phyloP scores from a whole-genome alignment of 2,329 filamentous ascomycete genomes.

The Phyllosticta citribraziliensis region DNA sequence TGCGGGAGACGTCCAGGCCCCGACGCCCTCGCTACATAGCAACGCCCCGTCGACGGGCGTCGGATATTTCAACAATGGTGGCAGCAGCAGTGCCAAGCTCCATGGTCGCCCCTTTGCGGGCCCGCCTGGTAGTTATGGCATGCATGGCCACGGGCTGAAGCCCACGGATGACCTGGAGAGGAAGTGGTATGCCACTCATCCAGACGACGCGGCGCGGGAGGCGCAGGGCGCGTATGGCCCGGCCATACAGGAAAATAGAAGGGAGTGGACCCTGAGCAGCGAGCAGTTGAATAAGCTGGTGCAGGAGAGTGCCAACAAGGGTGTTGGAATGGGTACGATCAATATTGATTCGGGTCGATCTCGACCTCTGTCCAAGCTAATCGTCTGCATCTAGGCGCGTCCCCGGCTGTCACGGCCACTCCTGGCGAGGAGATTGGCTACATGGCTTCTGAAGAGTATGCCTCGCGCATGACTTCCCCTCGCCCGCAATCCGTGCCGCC shows the following conservation, averaged over 20 bases:
- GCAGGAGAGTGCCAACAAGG: slow-evolving; percentile 50
- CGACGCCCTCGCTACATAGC: slow-evolving; percentile 60
- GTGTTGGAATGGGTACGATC: slow-evolving; percentile 42
- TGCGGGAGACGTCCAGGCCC: slow-evolving; percentile 91
- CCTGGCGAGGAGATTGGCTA: slow-evolving; percentile 89
- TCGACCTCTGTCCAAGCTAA: slow-evolving; percentile 16
- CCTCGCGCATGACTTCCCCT: slow-evolving; percentile 65
- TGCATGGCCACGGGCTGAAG: slow-evolving; percentile 75
- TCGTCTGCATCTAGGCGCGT: slow-evolving; percentile 51
- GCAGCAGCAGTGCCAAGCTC: slow-evolving; percentile 47
- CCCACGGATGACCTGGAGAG: slow-evolving; percentile 76
- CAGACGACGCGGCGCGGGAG: slow-evolving; percentile 65
- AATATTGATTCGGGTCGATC: slow-evolving; percentile 12
- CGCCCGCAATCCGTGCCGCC: slow-evolving; percentile 40
- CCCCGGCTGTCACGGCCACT: slow-evolving; percentile 55
- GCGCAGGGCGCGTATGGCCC: slow-evolving; percentile 57
- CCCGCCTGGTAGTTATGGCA: slow-evolving; percentile 83
- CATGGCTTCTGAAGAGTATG: slow-evolving; percentile 75
- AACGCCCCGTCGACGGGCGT: slow-evolving; percentile 33
- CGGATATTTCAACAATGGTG: slow-evolving; percentile 47
- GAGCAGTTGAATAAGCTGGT: slow-evolving; percentile 88
- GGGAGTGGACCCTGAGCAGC: slow-evolving; percentile 78
- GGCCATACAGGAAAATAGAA: slow-evolving; percentile 48
- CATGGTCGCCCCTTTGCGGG: slow-evolving; percentile 56
- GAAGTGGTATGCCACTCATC: slow-evolving; percentile 88